Conservation (phyloP, 2,329 filamentous ascomycete genomes). For the Exophiala alcalophila region DNA sequence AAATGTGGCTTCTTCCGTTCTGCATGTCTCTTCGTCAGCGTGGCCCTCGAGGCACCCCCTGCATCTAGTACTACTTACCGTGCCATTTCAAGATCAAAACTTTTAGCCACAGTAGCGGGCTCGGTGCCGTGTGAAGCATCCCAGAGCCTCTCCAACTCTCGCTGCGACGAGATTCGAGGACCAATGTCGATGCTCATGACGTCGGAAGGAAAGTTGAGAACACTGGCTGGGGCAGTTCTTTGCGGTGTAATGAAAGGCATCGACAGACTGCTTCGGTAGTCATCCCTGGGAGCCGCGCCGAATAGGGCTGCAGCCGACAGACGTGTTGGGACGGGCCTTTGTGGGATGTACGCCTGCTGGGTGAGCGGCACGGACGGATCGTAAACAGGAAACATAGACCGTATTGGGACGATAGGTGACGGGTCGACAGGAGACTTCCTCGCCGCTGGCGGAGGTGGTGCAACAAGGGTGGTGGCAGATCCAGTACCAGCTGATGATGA, state of each 20-base stretch:
- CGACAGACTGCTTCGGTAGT: slow-evolving; percentile 34
- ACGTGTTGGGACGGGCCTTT: slow-evolving; percentile 24
- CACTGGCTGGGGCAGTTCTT: slow-evolving; percentile 43
- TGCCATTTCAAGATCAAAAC: slow-evolving; percentile 42
- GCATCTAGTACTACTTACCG: slow-evolving; percentile 35
- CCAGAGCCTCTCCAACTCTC: slow-evolving; percentile 44
- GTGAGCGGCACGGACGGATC: slow-evolving; percentile 38
- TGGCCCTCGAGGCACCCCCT: not conserved
- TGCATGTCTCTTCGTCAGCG: slow-evolving; percentile 31
- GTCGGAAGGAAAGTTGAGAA: slow-evolving; percentile 42
- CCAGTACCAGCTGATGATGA: slow-evolving; percentile 20
- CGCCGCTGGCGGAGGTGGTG: slow-evolving; percentile 3
- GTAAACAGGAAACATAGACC: slow-evolving; percentile 47
- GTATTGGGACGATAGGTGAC: slow-evolving; percentile 40
- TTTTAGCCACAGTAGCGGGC: slow-evolving; percentile 33
- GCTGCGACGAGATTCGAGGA: slow-evolving; percentile 38
- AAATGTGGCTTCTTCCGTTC: slow-evolving; percentile 43
- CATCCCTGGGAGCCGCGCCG: slow-evolving; percentile 25
- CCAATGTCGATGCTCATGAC: slow-evolving; percentile 36
- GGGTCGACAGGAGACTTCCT: slow-evolving; percentile 19
- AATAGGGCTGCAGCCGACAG: slow-evolving; percentile 13
- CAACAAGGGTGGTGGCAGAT: slow-evolving; percentile 24
- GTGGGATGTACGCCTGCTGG: slow-evolving; percentile 40
- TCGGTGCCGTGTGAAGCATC: slow-evolving; percentile 47
- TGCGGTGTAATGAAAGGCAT: slow-evolving; percentile 32